Percentiles rank a stretch among this genome's conserved stretches.
phyloP scores from a whole-genome alignment of 2,329 filamentous ascomycete genomes.

The Parascedosporium putredinis region DNA sequence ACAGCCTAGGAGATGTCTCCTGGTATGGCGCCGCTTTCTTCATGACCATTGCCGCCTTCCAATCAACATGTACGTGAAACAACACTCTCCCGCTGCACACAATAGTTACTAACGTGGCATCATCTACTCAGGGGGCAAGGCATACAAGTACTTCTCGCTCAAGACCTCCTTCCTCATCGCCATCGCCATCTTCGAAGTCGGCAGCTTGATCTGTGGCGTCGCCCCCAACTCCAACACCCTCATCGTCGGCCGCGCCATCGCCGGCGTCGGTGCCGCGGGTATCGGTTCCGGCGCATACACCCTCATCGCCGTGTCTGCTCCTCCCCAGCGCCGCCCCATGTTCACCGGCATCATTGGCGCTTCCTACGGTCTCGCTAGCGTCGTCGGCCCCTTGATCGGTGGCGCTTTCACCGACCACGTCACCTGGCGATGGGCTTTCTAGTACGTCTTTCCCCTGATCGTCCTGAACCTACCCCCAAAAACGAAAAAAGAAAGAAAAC shows the following conservation, averaged over 20 bases:
- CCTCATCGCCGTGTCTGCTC: slow-evolving; percentile 24
- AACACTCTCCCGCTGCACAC: slow-evolving; percentile 19
- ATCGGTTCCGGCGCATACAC: slow-evolving; percentile 35
- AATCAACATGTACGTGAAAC: slow-evolving; percentile 28
- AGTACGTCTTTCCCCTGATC: slow-evolving; percentile 4
- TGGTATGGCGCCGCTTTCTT: slow-evolving; percentile 47
- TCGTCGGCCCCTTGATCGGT: slow-evolving; percentile 16
- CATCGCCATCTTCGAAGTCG: slow-evolving; percentile 43
- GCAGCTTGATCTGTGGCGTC: slow-evolving; percentile 36
- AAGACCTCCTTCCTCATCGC: slow-evolving; percentile 36
- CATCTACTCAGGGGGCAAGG: slow-evolving; percentile 27
- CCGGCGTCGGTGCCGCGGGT: slow-evolving; percentile 35
- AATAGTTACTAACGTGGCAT: slow-evolving; percentile 30
- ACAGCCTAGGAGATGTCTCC: slow-evolving; percentile 34
- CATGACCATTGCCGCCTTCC: slow-evolving; percentile 33
- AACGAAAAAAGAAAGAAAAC: no score
- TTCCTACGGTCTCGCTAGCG: slow-evolving; percentile 23
- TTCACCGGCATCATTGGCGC: slow-evolving; percentile 28
- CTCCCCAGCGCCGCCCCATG: slow-evolving; percentile 14
- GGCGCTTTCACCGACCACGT: slow-evolving; percentile 17
- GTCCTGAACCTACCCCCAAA: not conserved
- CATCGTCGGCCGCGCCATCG: slow-evolving; percentile 40
- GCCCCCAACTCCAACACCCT: slow-evolving; percentile 36
- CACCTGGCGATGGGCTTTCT: slow-evolving; percentile 21
- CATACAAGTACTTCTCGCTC: slow-evolving; percentile 37